Conservation (phyloP, 2,329 filamentous ascomycete species). For the Colletotrichum echinochloae region DNA sequence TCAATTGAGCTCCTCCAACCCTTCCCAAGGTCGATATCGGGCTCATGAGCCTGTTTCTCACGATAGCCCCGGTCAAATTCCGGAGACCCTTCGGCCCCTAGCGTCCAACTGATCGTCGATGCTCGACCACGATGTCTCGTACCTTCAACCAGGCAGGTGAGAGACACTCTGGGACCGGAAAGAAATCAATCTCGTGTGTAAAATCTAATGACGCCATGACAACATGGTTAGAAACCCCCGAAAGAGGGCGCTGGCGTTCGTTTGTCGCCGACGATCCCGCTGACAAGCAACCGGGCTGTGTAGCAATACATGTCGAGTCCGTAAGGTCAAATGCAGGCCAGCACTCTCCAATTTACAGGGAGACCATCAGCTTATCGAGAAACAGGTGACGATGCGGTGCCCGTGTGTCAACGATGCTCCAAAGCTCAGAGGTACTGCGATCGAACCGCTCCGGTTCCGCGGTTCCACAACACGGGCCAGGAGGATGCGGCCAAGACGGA, state of each 20-base stretch:
- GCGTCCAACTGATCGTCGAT: not conserved
- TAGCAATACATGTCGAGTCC: slow-evolving; percentile 53
- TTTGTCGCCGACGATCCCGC: not conserved
- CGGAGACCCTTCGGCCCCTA: not conserved
- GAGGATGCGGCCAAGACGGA: not conserved
- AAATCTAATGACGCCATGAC: not conserved
- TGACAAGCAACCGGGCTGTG: not conserved
- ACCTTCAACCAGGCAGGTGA: slow-evolving; percentile 28
- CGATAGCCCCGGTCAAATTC: not conserved
- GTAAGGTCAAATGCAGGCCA: slow-evolving; percentile 52
- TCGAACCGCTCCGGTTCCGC: slow-evolving; percentile 43
- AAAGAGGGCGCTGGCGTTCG: not conserved
- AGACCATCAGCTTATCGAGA: not conserved
- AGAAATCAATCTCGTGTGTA: not conserved
- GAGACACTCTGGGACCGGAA: not conserved
- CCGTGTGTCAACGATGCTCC: slow-evolving; percentile 50
- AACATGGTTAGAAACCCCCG: not conserved
- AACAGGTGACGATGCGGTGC: slow-evolving; percentile 49
- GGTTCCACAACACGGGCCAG: not conserved
- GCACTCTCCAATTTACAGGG: not conserved
- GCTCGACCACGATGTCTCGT: slow-evolving; percentile 20
- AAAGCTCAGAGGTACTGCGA: slow-evolving; percentile 51
- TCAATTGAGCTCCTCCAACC: not conserved
- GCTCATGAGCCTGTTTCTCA: not conserved
- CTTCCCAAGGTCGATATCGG: not conserved